Conservation (phyloP, 2,329 filamentous ascomycete species). For the Claviceps quebecensis region DNA sequence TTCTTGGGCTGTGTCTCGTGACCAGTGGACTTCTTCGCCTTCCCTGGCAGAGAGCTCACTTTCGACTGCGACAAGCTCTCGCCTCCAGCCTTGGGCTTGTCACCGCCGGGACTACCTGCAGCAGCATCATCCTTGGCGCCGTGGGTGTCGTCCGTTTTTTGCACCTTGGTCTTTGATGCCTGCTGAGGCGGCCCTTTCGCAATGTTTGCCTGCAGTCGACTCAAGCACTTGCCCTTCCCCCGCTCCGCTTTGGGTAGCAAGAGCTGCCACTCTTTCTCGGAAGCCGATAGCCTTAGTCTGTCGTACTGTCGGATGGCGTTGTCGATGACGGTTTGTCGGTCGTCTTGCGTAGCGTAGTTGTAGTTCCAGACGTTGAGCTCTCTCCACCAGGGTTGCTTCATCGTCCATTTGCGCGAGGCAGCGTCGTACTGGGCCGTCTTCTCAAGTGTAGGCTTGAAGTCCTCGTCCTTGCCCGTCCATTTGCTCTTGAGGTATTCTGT, state of each 20-base stretch:
- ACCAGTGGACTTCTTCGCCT: constrained; percentile 42
- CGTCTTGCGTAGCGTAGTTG: constrained; percentile 36
- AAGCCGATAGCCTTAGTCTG: constrained; percentile 39
- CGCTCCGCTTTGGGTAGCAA: constrained; percentile 44
- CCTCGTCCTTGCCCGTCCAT: constrained; percentile 37
- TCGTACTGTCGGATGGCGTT: constrained; percentile 47
- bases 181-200: constrained; percentile 35
- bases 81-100: constrained; percentile 17
- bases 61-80: constrained; percentile 35
- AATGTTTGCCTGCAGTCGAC: constrained; percentile 45
- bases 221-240: constrained; percentile 44
- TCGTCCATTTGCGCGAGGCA: constrained; percentile 35
- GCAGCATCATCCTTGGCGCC: constrained; percentile 26
- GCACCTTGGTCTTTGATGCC: constrained; percentile 35
- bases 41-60: constrained; percentile 35
- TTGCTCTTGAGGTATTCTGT: constrained; percentile 34
- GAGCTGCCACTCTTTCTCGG: constrained; percentile 46
- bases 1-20: constrained; percentile 43
- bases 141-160: constrained; percentile 35
- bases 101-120: constrained; percentile 15
- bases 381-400: constrained; percentile 45
- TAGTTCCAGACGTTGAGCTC: constrained; percentile 52
- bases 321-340: constrained; percentile 46
- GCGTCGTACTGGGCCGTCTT: constrained; percentile 43
- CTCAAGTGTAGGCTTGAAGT: constrained; percentile 38